A percentile compares a stretch with the other conserved stretches of the same genome.
phyloP scores from a whole-genome alignment of 192 early-diverging fungal genomes.

The Cladochytrium replicatum region DNA sequence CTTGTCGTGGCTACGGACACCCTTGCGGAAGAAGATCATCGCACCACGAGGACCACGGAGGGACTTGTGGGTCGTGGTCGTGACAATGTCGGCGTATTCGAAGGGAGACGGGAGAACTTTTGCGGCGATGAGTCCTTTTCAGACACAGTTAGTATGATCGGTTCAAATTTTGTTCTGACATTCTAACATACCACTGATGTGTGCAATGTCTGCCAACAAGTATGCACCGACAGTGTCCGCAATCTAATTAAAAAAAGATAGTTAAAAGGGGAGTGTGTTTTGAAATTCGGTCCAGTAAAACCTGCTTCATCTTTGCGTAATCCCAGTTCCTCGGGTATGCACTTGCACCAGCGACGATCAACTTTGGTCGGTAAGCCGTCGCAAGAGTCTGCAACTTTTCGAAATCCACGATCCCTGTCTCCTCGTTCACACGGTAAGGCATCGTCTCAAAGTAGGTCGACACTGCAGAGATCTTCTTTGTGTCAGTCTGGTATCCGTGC shows the following conservation, averaged over 20 bases:
- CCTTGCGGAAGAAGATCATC: conserved; percentile 98
- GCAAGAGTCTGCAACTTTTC: conserved; percentile 76
- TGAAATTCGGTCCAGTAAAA: not conserved
- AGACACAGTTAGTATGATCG: conserved; percentile 1
- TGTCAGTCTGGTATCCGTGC: conserved; percentile 94
- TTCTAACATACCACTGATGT: conserved; percentile 62
- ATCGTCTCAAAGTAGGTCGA: conserved; percentile 94
- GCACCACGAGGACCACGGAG: conserved; percentile 95
- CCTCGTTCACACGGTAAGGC: conserved; percentile 86
- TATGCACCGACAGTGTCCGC: conserved; percentile 76
- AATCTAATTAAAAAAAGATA: conserved; percentile 44
- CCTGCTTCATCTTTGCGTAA: conserved; percentile 68
- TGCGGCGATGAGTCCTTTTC: conserved; percentile 72
- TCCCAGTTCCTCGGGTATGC: conserved; percentile 95
- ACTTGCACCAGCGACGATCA: conserved; percentile 90
- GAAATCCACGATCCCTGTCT: conserved; percentile 87
- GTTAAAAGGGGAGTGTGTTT: not conserved
- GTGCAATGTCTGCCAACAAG: conserved; percentile 96
- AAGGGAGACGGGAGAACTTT: conserved; percentile 82
- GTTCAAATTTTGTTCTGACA: conserved; percentile 3
- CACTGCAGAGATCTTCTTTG: conserved; percentile 92
- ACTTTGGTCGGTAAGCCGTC: conserved; percentile 83
- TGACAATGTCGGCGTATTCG: conserved; percentile 90
- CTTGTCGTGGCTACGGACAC: conserved; percentile 75
- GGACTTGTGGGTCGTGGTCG: conserved; percentile 98